phyloP scores from a whole-genome alignment of 441 rosid species.

The Euphorbia schlechtendalii region DNA sequence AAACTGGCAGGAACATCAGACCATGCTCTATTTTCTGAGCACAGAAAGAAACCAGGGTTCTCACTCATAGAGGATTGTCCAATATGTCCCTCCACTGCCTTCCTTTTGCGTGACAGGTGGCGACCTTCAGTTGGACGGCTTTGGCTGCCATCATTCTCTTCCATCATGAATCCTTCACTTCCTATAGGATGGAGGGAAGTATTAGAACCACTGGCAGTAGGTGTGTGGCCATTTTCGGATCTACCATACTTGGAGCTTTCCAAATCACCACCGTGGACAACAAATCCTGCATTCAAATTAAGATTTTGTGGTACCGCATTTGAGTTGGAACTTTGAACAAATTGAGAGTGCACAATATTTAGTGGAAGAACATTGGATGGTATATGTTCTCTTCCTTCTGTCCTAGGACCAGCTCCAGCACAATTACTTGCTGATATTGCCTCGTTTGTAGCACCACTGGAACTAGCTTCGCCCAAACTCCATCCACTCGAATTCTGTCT shows the following conservation, averaged over 20 bases:
- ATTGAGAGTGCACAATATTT: conserved; percentile 28
- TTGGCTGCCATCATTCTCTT: conserved; percentile 37
- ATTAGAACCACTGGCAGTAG: conserved; percentile 28
- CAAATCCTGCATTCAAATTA: conserved; percentile 53
- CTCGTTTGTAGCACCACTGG: conserved; percentile 32
- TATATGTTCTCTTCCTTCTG: conserved; percentile 37
- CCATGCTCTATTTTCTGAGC: conserved; percentile 49
- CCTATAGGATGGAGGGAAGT: conserved; percentile 35
- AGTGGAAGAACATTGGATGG: conserved; percentile 28
- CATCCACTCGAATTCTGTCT: conserved; percentile 41
- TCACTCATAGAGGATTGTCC: conserved; percentile 51
- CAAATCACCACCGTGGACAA: conserved; percentile 33
- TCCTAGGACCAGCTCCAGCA: conserved; percentile 31
- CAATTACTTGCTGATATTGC: conserved; percentile 27
- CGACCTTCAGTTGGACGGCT: conserved; percentile 50
- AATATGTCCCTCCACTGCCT: conserved; percentile 74
- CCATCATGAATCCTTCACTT: conserved; percentile 31
- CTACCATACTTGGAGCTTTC: conserved; percentile 41
- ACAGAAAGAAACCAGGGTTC: conserved; percentile 46
- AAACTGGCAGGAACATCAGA: conserved; percentile 28
- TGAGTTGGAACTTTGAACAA: conserved; percentile 31
- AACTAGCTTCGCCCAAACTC: conserved; percentile 50
- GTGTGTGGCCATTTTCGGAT: conserved; percentile 26
- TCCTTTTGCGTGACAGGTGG: conserved; percentile 70
- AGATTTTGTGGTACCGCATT: conserved; percentile 37